Evolutionary conservation across 768 basidiomycete species (phyloP).

Genomic region (Xanthoconium purpureum): DNA sequence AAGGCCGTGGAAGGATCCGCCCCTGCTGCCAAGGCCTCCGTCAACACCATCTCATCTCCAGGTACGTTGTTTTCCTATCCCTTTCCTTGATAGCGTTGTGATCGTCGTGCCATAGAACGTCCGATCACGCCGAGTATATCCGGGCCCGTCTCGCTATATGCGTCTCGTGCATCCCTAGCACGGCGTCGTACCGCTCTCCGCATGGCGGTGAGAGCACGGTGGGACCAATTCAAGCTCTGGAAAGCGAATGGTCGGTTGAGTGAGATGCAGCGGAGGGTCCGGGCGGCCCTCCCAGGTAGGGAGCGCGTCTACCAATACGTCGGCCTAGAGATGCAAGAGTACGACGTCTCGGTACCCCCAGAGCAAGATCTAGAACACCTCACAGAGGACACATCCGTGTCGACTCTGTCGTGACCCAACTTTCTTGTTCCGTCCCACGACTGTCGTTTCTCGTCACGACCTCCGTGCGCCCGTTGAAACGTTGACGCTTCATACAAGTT

Average conservation of each 20-base stretch:
- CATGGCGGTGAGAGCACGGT: conserved; percentile 26
- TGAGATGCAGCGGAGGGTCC: conserved; percentile 30
- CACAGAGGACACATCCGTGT: neutral
- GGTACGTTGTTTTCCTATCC: conserved; percentile 7
- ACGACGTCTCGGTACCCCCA: neutral
- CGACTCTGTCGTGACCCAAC: conserved; percentile 9
- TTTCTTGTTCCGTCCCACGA: neutral
- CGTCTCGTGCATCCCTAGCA: conserved; percentile 23
- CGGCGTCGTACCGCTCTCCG: conserved; percentile 29
- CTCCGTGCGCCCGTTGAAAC: neutral
- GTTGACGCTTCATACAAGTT: neutral
- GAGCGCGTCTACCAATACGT: conserved; percentile 33
- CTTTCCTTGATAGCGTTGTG: neutral
- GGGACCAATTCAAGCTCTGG: conserved; percentile 30
- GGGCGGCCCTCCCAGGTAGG: conserved; percentile 26
- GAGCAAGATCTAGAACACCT: neutral
- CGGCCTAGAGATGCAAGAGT: conserved; percentile 13
- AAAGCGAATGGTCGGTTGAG: conserved; percentile 25
- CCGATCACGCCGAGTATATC: conserved; percentile 9
- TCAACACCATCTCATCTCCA: neutral
- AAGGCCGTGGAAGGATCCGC: conserved; percentile 2
- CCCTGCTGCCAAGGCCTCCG: neutral
- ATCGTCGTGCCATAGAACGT: conserved; percentile 15
- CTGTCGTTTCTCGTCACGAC: conserved; percentile 19
- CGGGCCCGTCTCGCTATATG: conserved; percentile 2